Evolutionary conservation across 306 rosid species (phyloP), one percentile per base, ranked within the genome.

Genomic region (Astragalus glycyphyllos): DNA sequence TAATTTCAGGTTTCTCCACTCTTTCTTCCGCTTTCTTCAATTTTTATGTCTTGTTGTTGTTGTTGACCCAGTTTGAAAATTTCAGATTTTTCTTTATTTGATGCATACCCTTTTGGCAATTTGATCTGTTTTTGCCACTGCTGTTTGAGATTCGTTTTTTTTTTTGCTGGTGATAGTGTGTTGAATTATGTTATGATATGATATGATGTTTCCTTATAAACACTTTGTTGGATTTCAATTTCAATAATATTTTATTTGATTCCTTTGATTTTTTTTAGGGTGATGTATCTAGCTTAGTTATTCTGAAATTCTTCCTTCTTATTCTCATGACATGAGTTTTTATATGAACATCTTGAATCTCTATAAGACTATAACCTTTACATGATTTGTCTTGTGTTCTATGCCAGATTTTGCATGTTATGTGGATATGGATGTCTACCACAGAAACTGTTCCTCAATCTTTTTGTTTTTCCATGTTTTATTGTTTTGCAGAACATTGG

Each of bases 401-500:
- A 12, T 74, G 68, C 58, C 7, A 35, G 61, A 63, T 65, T 69
- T n/a, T 75, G 65, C 40, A 34, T 17, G 63, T 73, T 49, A 1
- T 45, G 75, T 71, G 50, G 60, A 5, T 63, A 4, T 56, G 2
- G 61, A 68, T 67, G 41, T 32, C 5, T 54, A 9, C 14, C 26
- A 65, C 50, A 58, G 66, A 62, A 66, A 45, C 35, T 44, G 45
- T 62, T 45, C 58, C 72, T 56, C 41, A 73, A 49, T 4, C 54
- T 44, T 58, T 34, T 58, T 56, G 37, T 32, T 10, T 6, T 35
- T 64, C 11, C 35, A 17, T 68, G 67, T 20, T 23, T 66, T 29
- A 50, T 26, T 79, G 56, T 78, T 65, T 78, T 81, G 78, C 78
- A 75, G 86, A 79, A 45, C n/a, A 69, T 47, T 65, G 0, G 41